Base-by-base conservation (phyloP, 495 filamentous ascomycete species). In the Emericellopsis terricola region DNA sequence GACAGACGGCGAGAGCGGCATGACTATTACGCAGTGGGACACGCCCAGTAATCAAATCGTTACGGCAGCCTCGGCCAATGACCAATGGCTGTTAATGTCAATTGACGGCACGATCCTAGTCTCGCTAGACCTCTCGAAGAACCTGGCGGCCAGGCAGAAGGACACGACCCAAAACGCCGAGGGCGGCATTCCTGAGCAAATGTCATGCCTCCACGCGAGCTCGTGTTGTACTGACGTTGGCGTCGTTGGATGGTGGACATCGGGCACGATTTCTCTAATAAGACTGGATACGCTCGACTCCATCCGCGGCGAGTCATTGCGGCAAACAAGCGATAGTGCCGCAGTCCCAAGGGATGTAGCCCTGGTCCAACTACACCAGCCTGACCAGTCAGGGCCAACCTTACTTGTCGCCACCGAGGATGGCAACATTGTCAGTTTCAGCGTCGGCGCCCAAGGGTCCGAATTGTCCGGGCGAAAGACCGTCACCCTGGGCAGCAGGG, bases 371-470 rank as follows among this genome's bases (percentile, higher is more conserved):
- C 59, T 94, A 1, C 64, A 93, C 10, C 67, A 70, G 11, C 40
- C 49, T 27, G 31, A 47, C 26, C 27, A 49, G 3, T 42, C 55
- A 21, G 61, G 62, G 0, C 75, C 83, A 2, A 93, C 78, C 0
- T 57, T 99, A 2, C 84, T 99, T 39, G 62, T 93, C 17, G 79
- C 85, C n/a, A 82, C 94, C 74, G 83, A 87, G 15, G 87, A 94
- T 53, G 89, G 89, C 16, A 81, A 78, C 43, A 79, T 99, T 8
- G 68, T 89, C 31, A 93, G 79, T 1, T 99, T 86, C 51, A 65
- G 69, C 23, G 58, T 91, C n/a, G 64, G 83, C 23, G 45, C 62
- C 0, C 26, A 45, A 0, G 63, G 68, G 28, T 64, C 67, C 40
- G 51, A 65, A 4, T 56, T 96, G 7, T 77, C 72, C 0, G 63